Percentiles rank a stretch among this genome's conserved stretches.
Evolutionary conservation across 2,329 filamentous ascomycete genomes (phyloP).

Genomic region (Microcyclospora pomicola): DNA sequence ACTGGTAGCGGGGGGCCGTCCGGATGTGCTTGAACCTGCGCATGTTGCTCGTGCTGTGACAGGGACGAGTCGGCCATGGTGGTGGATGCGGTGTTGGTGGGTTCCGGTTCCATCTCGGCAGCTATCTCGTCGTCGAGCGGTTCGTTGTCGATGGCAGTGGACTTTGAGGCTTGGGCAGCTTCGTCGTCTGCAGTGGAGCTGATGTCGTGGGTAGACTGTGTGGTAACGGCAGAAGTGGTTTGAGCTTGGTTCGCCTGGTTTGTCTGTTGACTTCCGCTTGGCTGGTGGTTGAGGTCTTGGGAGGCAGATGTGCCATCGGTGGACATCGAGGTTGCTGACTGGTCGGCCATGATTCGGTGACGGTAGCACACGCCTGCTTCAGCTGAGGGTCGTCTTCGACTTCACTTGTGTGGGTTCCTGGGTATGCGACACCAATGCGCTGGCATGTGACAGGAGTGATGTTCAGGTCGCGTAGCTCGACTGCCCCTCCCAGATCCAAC

Average conservation of each 20-base stretch:
- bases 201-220: background rate
- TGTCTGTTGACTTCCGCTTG: background rate
- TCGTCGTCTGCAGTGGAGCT: background rate
- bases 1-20: constrained; percentile 47
- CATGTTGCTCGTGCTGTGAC: constrained; percentile 45
- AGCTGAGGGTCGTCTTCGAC: too few species aligned
- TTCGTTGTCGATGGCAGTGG: constrained; percentile 10
- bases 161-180: background rate
- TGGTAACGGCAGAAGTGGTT: background rate
- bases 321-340: background rate
- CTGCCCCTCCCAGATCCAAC: too few species aligned
- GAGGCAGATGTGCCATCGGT: background rate
- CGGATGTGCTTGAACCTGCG: constrained; percentile 66
- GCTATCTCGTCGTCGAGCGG: constrained; percentile 21
- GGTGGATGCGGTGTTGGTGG: constrained; percentile 34
- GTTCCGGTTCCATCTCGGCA: constrained; percentile 23
- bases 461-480: too few species aligned
- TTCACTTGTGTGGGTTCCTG: too few species aligned
- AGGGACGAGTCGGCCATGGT: too few species aligned
- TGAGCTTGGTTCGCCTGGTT: background rate
- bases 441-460: too few species aligned
- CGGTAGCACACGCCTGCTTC: background rate
- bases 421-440: too few species aligned
- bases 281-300: background rate
- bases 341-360: background rate